A percentile compares a stretch with the other conserved stretches of the same genome.
These are phyloP conservation scores for Pseudodiploospora longispora DNA, from an alignment of 2,329 filamentous ascomycete genomes.

Conservation along the genomic window DNA sequence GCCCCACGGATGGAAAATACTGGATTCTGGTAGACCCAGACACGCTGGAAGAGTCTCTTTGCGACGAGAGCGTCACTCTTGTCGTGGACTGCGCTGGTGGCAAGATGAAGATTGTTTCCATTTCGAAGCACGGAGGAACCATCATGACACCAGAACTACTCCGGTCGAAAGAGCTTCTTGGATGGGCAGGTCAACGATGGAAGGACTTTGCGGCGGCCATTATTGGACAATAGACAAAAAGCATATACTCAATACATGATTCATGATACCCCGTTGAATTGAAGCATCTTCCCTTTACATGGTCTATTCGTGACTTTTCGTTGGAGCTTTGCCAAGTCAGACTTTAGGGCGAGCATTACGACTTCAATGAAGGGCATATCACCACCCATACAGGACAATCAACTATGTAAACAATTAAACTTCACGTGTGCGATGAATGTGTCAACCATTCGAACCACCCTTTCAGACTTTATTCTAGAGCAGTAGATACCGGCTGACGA, in stretches of 20 bases:
- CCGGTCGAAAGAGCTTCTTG: constrained; percentile 54
- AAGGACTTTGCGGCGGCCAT: constrained; percentile 27
- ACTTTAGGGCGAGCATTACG: too few relatives aligned
- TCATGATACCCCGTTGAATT: too few relatives aligned
- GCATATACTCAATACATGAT: too few relatives aligned
- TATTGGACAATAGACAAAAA: constrained; percentile 17
- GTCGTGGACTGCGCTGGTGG: constrained; percentile 60
- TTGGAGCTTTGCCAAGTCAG: too few relatives aligned
- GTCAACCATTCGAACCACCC: constrained; percentile 78
- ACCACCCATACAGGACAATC: too few relatives aligned
- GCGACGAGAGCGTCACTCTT: constrained; percentile 73
- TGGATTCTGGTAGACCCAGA: constrained; percentile 89
- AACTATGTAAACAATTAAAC: too few relatives aligned
- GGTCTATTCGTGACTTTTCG: too few relatives aligned
- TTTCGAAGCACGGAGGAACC: constrained; percentile 80
- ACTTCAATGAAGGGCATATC: too few relatives aligned
- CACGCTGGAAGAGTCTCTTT: constrained; percentile 78
- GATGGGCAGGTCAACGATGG: constrained; percentile 27
- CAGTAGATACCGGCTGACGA: constrained; percentile 76
- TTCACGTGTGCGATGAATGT: constrained; percentile 36
- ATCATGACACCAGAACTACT: constrained; percentile 55
- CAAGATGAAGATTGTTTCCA: constrained; percentile 51
- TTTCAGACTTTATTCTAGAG: constrained; percentile 71
- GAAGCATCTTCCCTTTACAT: too few relatives aligned
- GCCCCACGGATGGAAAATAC: constrained; percentile 37